Conservation (phyloP, 2,329 filamentous ascomycete genomes). For the Coniochaeta sp. region DNA sequence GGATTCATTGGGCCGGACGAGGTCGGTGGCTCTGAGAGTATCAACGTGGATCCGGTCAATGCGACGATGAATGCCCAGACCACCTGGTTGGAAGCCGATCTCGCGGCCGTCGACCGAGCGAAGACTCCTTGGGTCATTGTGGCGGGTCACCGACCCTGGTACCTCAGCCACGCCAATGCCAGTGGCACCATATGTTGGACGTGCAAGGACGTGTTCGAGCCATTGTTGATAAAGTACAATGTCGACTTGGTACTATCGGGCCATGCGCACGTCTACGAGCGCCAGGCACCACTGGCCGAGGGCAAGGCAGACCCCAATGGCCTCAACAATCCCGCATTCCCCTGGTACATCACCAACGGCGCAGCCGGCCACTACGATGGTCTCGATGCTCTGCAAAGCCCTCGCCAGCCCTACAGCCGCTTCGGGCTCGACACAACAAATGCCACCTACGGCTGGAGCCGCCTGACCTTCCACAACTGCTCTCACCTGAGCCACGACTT, state of each 20-base stretch:
- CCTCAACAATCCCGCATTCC: constrained; percentile 6
- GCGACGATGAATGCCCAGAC: constrained; percentile 1
- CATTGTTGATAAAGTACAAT: constrained; percentile 5
- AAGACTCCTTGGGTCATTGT: constrained; percentile 15
- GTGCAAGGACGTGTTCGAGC: constrained; percentile 17
- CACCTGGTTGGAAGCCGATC: constrained; percentile 12
- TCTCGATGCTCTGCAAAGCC: constrained; percentile 10
- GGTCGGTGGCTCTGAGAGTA: background rate
- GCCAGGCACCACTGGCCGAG: constrained; percentile 7
- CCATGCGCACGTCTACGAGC: constrained; percentile 14
- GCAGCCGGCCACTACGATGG: constrained; percentile 20
- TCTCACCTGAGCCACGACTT: constrained; percentile 29
- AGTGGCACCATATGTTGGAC: constrained; percentile 19
- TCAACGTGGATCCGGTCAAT: background rate
- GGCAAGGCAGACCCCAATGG: constrained; percentile 6
- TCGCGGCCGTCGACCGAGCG: constrained; percentile 11
- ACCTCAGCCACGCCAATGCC: constrained; percentile 22
- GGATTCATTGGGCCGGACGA: background rate
- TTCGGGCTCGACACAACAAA: constrained; percentile 21
- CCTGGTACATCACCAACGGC: constrained; percentile 21
- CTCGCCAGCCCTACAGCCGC: constrained; percentile 8
- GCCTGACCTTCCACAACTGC: constrained; percentile 29
- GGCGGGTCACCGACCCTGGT: constrained; percentile 14
- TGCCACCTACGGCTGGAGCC: constrained; percentile 26
- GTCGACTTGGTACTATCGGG: constrained; percentile 12